Conservation (phyloP, 1,284 basidiomycete species). For the Stereum hirsutum region DNA sequence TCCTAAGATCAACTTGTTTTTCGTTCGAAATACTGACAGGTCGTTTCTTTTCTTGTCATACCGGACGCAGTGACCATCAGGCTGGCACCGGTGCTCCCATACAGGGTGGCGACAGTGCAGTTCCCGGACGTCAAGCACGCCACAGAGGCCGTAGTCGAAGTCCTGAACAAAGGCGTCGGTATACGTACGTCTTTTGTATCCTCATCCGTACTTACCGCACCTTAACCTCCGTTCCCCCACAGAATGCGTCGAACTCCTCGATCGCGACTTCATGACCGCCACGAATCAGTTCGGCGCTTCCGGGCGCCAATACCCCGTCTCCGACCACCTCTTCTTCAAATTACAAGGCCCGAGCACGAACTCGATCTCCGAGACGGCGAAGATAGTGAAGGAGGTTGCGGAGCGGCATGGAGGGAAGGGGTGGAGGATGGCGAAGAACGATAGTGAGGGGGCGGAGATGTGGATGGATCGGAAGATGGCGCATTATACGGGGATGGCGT, state of each 20-base stretch:
- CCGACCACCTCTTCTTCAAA: conserved; percentile 82
- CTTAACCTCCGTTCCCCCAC: neutral
- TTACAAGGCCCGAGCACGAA: conserved; percentile 65
- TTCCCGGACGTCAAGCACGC: conserved; percentile 59
- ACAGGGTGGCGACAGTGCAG: conserved; percentile 59
- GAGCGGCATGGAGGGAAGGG: conserved; percentile 60
- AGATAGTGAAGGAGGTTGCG: conserved; percentile 46
- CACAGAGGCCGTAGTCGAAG: conserved; percentile 67
- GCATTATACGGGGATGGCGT: conserved; percentile 59
- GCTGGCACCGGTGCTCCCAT: conserved; percentile 75
- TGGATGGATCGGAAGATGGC: conserved; percentile 88
- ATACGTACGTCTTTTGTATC: neutral
- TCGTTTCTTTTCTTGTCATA: too few relatives aligned
- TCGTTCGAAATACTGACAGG: neutral
- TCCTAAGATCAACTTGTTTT: conserved; percentile 10
- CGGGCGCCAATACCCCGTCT: conserved; percentile 51
- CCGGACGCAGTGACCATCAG: conserved; percentile 54
- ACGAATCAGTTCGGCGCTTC: conserved; percentile 60
- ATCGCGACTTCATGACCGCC: conserved; percentile 61
- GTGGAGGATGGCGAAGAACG: conserved; percentile 60
- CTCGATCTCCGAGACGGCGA: conserved; percentile 56
- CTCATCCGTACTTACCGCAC: neutral
- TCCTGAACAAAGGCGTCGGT: conserved; percentile 66
- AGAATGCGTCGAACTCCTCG: conserved; percentile 72
- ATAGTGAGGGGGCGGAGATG: conserved; percentile 65